phyloP scores from a whole-genome alignment of 2,329 filamentous ascomycete species.

The Monilinia aucupariae region DNA sequence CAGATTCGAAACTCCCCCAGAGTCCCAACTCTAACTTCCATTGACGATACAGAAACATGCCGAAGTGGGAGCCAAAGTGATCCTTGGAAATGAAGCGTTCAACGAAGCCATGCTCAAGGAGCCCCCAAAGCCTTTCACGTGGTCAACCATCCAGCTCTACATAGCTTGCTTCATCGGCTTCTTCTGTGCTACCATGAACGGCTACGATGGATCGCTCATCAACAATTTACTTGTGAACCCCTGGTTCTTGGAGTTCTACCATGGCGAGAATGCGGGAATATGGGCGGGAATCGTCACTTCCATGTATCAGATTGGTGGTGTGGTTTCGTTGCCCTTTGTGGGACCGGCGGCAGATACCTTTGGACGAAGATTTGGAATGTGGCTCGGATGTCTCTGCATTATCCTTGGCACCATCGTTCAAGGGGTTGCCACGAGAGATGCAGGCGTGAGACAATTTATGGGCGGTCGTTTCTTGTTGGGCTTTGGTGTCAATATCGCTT shows the following conservation, averaged over 20 bases:
- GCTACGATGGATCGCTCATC: constrained; percentile 48
- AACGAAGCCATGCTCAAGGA: constrained; percentile 51
- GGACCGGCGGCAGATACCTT: constrained; percentile 44
- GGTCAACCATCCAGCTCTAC: constrained; percentile 40
- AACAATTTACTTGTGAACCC: constrained; percentile 44
- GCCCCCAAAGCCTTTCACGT: constrained; percentile 41
- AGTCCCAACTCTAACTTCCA: constrained; percentile 4
- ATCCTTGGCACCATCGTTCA: constrained; percentile 45
- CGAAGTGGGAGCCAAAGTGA: constrained; percentile 38
- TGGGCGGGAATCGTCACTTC: constrained; percentile 47
- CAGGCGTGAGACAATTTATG: constrained; percentile 41
- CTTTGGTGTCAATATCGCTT: constrained; percentile 47
- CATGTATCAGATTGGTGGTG: constrained; percentile 49
- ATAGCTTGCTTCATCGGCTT: constrained; percentile 44
- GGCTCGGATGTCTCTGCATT: constrained; percentile 41
- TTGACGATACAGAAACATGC: constrained; percentile 28
- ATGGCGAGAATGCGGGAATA: constrained; percentile 41
- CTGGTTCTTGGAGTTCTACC: constrained; percentile 39
- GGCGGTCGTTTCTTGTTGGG: constrained; percentile 58
- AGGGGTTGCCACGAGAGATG: constrained; percentile 36
- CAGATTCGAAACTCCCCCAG: too few relatives aligned
- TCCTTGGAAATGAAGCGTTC: constrained; percentile 49
- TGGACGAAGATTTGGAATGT: constrained; percentile 45
- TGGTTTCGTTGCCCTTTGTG: constrained; percentile 44
- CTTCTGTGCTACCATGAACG: constrained; percentile 48